phyloP scores from a whole-genome alignment of 306 rosid genomes.

The Arachis stenosperma region DNA sequence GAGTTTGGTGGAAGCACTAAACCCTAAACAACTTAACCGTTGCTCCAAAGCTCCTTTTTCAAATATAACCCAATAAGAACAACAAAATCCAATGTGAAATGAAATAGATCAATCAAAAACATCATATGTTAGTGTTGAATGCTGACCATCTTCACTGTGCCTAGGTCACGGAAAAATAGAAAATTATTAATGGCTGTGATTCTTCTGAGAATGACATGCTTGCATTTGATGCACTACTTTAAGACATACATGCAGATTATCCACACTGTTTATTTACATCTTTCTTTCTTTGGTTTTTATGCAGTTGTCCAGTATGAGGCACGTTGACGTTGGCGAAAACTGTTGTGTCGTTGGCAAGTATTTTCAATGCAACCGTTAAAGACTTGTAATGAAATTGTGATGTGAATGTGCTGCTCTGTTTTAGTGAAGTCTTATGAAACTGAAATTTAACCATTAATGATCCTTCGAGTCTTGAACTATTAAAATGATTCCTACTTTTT shows the following conservation, averaged over 20 bases:
- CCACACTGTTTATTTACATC: not conserved
- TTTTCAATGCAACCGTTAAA: not conserved
- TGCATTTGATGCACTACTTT: not conserved
- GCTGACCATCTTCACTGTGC: not conserved
- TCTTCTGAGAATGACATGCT: not conserved
- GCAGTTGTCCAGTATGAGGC: constrained; percentile 58
- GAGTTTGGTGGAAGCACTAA: not conserved
- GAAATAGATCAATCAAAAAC: not conserved
- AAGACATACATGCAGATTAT: not conserved
- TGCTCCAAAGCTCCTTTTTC: constrained; percentile 4
- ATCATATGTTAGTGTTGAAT: not conserved
- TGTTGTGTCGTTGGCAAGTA: not conserved
- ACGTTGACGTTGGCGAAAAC: constrained; percentile 30
- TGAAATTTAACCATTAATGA: no score
- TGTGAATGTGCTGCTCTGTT: no score
- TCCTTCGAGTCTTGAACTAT: no score
- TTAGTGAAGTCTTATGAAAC: no score
- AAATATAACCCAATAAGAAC: not conserved
- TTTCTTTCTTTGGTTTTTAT: not conserved
- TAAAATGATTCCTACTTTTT: no score
- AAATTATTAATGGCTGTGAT: not conserved
- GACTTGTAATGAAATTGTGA: not conserved
- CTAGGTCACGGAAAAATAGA: not conserved
- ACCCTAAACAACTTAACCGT: not conserved
- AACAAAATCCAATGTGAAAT: not conserved